Conservation (phyloP, 1,284 basidiomycete species). For the Sphaerobolus stellatus region DNA sequence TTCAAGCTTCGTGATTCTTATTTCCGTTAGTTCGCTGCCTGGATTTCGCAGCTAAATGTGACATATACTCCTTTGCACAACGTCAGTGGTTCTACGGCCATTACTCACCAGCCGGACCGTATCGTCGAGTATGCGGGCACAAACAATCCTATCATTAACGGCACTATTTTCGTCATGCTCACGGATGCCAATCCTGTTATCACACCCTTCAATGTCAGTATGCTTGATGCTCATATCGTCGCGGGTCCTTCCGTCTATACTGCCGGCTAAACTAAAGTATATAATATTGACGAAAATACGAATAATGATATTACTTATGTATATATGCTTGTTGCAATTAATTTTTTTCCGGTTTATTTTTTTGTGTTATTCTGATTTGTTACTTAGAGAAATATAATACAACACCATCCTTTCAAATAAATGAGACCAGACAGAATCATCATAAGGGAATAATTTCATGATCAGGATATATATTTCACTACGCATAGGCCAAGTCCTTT, state of each 20-base stretch:
- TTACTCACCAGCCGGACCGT: conserved; percentile 50
- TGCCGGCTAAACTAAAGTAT: conserved; percentile 37
- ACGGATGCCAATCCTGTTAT: conserved; percentile 51
- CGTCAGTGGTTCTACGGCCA: conserved; percentile 43
- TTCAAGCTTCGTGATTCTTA: conserved; percentile 7
- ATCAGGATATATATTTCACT: no score
- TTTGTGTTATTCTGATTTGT: no score
- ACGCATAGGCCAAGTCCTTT: no score
- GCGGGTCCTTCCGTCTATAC: conserved; percentile 57
- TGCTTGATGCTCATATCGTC: conserved; percentile 55
- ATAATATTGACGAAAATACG: no score
- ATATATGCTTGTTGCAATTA: no score
- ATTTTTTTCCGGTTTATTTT: no score
- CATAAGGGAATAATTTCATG: no score
- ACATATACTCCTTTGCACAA: conserved; percentile 56
- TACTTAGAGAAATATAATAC: no score
- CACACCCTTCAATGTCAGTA: conserved; percentile 59
- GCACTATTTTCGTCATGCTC: conserved; percentile 60
- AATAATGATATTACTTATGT: no score
- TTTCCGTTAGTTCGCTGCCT: conserved; percentile 40
- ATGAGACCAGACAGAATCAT: no score
- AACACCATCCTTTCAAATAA: no score
- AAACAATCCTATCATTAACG: conserved; percentile 42
- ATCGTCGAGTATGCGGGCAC: conserved; percentile 39
- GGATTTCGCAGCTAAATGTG: conserved; percentile 63